Conservation (phyloP, 2,329 filamentous ascomycete species). For the Alternaria dauci region DNA sequence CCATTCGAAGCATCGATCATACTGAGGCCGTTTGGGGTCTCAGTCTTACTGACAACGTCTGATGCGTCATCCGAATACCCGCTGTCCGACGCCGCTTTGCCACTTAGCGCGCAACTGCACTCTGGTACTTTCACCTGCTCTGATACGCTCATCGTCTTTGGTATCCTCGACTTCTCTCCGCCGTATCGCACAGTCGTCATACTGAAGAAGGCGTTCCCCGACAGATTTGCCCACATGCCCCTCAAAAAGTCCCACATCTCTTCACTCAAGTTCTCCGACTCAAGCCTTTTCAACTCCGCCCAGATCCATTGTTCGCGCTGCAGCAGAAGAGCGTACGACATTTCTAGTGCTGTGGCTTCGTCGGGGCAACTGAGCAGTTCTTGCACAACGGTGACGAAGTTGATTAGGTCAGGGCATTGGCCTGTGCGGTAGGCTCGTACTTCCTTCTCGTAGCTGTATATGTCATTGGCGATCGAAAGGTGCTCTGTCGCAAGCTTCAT, state of each 20-base stretch:
- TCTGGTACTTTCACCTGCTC: background rate
- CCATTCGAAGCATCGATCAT: background rate
- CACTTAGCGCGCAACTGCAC: background rate
- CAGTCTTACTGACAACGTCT: background rate
- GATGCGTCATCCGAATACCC: background rate
- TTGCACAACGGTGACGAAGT: background rate
- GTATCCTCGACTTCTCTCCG: background rate
- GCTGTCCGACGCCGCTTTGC: background rate
- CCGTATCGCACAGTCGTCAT: slow-evolving; percentile 3
- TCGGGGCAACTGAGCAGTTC: background rate
- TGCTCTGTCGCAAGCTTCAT: background rate
- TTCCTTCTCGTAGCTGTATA: background rate
- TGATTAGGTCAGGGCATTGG: background rate
- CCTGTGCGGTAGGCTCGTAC: background rate
- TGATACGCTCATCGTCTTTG: background rate
- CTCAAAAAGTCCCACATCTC: background rate
- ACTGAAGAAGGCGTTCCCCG: background rate
- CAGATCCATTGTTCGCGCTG: background rate
- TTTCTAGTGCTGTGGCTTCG: background rate
- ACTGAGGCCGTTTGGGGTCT: background rate
- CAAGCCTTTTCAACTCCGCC: background rate
- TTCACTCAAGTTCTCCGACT: background rate
- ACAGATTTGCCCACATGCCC: background rate
- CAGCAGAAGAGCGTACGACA: background rate
- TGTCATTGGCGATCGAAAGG: background rate